Conservation (phyloP, 2,329 filamentous ascomycete genomes). For the Mariannaea sp. region DNA sequence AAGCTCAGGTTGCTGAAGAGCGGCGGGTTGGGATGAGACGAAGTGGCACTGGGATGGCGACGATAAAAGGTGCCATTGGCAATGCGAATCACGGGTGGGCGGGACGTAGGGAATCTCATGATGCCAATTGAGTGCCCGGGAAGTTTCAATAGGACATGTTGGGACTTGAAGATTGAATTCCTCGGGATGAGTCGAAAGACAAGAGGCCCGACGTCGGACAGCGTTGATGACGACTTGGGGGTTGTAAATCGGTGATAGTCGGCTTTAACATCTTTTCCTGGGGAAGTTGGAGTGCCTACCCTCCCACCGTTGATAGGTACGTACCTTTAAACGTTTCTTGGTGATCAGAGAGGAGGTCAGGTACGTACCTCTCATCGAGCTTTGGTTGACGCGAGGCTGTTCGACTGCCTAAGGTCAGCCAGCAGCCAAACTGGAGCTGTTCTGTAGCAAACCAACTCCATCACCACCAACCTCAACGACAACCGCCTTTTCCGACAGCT, state of each 20-base stretch:
- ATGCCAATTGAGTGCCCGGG: conserved; percentile 28
- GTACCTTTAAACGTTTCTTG: no score
- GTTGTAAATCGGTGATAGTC: conserved; percentile 17
- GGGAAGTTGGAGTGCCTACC: no score
- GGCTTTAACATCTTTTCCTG: conserved; percentile 15
- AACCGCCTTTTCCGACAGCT: neutral
- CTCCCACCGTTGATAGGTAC: no score
- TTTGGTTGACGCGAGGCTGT: conserved; percentile 36
- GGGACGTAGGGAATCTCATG: conserved; percentile 46
- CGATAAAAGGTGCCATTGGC: conserved; percentile 83
- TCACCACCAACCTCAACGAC: conserved; percentile 20
- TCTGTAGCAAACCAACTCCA: conserved; percentile 18
- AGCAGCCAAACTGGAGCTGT: conserved; percentile 6
- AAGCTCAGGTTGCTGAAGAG: conserved; percentile 76
- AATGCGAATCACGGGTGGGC: conserved; percentile 70
- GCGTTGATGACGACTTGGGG: conserved; percentile 6
- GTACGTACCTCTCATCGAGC: conserved; percentile 29
- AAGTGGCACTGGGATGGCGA: conserved; percentile 64
- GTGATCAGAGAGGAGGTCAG: no score
- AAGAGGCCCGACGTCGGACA: conserved; percentile 26
- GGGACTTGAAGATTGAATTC: neutral
- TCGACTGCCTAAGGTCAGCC: conserved; percentile 38
- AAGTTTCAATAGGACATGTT: conserved; percentile 18
- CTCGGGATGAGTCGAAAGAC: neutral
- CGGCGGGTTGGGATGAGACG: conserved; percentile 65